Conservation (phyloP, 345 rosid genomes). For the Microcos paniculata region DNA sequence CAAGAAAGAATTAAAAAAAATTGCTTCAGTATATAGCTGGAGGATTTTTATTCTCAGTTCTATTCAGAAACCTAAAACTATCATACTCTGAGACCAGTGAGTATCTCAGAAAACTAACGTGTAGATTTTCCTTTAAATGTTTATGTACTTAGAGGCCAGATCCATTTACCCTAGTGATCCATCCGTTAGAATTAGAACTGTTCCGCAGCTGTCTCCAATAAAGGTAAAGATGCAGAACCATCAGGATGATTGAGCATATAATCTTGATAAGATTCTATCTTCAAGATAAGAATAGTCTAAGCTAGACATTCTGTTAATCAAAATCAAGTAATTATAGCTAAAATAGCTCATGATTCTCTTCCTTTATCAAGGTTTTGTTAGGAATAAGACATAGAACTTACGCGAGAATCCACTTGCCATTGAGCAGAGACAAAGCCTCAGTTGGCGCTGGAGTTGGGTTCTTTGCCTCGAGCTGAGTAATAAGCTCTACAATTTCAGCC, state of each 20-base stretch:
- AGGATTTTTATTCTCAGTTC: not conserved
- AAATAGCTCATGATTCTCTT: not conserved
- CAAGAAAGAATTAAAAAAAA: not conserved
- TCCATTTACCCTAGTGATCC: not conserved
- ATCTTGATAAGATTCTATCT: not conserved
- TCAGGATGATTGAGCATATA: not conserved
- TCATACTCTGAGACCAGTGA: not conserved
- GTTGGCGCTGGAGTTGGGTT: slow-evolving; percentile 89
- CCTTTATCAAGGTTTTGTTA: not conserved
- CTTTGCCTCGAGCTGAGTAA: slow-evolving; percentile 77
- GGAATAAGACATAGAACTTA: slow-evolving; percentile 37
- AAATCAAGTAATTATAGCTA: too few species aligned
- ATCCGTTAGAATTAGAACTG: not conserved
- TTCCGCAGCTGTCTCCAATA: not conserved
- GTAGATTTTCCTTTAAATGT: not conserved
- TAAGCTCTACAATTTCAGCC: slow-evolving; percentile 87
- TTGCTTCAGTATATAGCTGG: not conserved
- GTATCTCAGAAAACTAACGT: not conserved
- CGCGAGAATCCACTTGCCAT: slow-evolving; percentile 95
- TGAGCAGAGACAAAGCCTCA: slow-evolving; percentile 71
- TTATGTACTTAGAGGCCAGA: not conserved
- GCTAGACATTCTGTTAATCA: not conserved
- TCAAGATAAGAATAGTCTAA: too few species aligned
- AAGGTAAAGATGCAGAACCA: not conserved
- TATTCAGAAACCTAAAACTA: not conserved